Evolutionary conservation across 345 rosid genomes (phyloP).

Genomic region (Linum trigynum): DNA sequence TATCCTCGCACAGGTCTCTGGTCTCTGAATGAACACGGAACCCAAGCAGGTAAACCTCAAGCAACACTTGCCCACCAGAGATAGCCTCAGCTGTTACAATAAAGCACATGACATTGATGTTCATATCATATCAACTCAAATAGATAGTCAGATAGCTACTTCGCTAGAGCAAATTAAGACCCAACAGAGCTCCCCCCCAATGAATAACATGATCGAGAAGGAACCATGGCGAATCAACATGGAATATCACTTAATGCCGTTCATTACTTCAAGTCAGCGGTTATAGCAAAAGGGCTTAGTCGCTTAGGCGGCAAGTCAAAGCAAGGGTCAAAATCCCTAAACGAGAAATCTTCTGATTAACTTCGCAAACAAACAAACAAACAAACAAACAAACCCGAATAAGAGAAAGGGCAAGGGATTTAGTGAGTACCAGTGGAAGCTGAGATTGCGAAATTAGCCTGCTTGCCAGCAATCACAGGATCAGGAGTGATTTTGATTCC

Average conservation of each 20-base stretch:
- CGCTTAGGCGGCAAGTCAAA: background rate
- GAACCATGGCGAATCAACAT: no score
- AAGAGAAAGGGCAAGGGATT: no score
- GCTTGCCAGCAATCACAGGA: conserved; percentile 41
- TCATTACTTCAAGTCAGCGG: background rate
- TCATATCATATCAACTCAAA: background rate
- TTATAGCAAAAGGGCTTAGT: background rate
- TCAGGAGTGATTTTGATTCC: conserved; percentile 48
- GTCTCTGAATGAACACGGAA: conserved; percentile 44
- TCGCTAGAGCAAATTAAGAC: no score
- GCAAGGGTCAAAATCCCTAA: background rate
- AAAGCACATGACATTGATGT: background rate
- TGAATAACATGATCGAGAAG: no score
- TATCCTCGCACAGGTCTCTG: conserved; percentile 50
- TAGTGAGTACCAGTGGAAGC: conserved; percentile 41
- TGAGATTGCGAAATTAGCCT: conserved; percentile 46
- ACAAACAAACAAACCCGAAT: background rate
- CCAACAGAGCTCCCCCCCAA: no score
- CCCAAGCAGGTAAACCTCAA: conserved; percentile 38
- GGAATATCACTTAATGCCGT: no score
- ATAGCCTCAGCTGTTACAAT: conserved; percentile 28
- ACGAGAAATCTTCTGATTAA: background rate
- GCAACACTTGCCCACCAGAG: conserved; percentile 43
- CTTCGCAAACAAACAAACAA: background rate
- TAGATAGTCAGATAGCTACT: background rate